Base-by-base conservation (phyloP, 805 yeast genomes). In the Kuraishia hungarica region DNA sequence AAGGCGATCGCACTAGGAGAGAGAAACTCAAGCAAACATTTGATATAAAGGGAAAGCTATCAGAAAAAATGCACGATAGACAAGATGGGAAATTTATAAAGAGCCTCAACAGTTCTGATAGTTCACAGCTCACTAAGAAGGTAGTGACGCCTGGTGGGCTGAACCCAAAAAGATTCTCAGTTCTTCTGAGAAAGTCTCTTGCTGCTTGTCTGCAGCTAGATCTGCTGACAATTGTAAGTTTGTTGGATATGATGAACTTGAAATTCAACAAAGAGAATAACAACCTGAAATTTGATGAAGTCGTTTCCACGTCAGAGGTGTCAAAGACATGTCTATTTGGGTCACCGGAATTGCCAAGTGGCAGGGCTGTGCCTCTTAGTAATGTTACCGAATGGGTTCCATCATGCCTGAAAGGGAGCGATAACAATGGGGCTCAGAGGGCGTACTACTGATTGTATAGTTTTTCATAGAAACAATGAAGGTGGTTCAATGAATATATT, bases 11-110 rank as follows among this genome's bases (percentile, higher is more conserved):
- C 15, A 35, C 29, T 10, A 21, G 67, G 26, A 65, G 63, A 43
- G 61, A 65, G 11, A 60, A 62, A 7, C 47, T 67, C 19, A 61
- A 60, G 23, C 58, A 65, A 1, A 67, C 62, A 53, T 52, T 68
- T 13, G 61, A 63, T 23, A 26, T 63, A 15, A 59, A 47, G 47
- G 35, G 26, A 15, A 35, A 35, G 11, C 43, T 35, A 3, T 35
- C 43, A 35, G 43, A 35, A 20, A 53, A 53, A 35, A 15, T 53
- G 8, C 23, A 39, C 11, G 43, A 26, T 13, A 50, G 46, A 20
- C 39, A 48, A 28, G 48, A 26, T 17, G 29, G 26, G 15, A 54
- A 54, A 28, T 15, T 29, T 11, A 17, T 47, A 26, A 53, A 53
- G 28, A 53, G 19, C n/a, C 46, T 48, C 24, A 23, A 47, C 17